Conservation (phyloP, 257 asterid species). For the Capsicum pubescens region DNA sequence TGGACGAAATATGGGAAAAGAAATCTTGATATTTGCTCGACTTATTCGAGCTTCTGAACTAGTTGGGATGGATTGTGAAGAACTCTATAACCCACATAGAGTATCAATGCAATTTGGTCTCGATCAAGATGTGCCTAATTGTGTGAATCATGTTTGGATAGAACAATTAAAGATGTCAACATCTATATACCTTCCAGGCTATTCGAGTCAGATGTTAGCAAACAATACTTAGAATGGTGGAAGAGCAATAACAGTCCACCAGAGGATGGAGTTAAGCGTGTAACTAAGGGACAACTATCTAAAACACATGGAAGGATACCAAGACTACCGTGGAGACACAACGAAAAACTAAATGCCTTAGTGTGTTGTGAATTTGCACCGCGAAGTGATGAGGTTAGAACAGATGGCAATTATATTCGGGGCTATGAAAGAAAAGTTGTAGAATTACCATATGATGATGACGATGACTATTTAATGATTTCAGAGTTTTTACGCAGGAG, state of each 20-base stretch:
- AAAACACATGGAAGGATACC: neutral
- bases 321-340: neutral
- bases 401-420: neutral
- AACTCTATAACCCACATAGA: conserved; percentile 55
- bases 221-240: conserved; percentile 47
- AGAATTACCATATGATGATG: neutral
- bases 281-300: neutral
- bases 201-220: conserved; percentile 36
- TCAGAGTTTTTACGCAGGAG: neutral
- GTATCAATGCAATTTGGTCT: conserved; percentile 58
- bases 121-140: conserved; percentile 44
- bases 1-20: conserved; percentile 25
- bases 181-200: conserved; percentile 41
- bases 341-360: neutral
- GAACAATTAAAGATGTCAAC: conserved; percentile 38
- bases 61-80: neutral
- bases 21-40: conserved; percentile 31
- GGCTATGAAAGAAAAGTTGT: neutral
- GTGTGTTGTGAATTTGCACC: neutral
- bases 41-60: conserved; percentile 42
- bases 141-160: conserved; percentile 34
- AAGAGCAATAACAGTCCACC: neutral
- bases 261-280: neutral
- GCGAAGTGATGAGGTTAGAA: neutral
- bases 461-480: neutral